phyloP scores from a whole-genome alignment of 805 yeast genomes.

The Myxozyma neglecta region DNA sequence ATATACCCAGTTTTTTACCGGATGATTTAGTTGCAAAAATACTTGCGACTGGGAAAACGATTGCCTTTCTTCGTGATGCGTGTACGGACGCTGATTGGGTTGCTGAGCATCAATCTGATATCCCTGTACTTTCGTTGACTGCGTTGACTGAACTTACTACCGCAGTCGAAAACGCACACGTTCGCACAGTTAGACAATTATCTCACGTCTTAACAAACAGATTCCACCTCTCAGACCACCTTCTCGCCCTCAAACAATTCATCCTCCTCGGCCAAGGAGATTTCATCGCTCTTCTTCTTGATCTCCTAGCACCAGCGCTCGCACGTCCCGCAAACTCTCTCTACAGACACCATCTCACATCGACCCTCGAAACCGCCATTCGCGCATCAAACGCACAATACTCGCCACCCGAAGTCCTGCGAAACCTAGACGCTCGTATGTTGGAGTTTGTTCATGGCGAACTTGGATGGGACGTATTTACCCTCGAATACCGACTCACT shows the following conservation, averaged over 20 bases:
- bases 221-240: conserved; percentile 52
- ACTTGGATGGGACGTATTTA: conserved; percentile 90
- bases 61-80: conserved; percentile 59
- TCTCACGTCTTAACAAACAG: conserved; percentile 52
- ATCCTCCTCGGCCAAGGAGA: conserved; percentile 78
- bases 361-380: conserved; percentile 64
- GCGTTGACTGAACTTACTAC: conserved; percentile 31
- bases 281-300: conserved; percentile 65
- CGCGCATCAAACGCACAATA: conserved; percentile 40
- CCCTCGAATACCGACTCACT: conserved; percentile 65
- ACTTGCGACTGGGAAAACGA: conserved; percentile 63
- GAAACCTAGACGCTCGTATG: conserved; percentile 77
- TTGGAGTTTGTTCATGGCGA: conserved; percentile 71
- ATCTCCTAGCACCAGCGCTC: conserved; percentile 54
- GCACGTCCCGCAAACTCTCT: conserved; percentile 62
- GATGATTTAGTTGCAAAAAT: conserved; percentile 35
- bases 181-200: conserved; percentile 55
- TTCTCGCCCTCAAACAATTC: conserved; percentile 63
- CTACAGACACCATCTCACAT: conserved; percentile 64
- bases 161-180: conserved; percentile 44
- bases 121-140: conserved; percentile 17
- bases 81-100: conserved; percentile 73
- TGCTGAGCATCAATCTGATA: conserved; percentile 15
- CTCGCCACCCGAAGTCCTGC: conserved; percentile 45
- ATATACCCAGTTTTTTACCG: conserved; percentile 45